A percentile compares a stretch with the other conserved stretches of the same genome.
Conservation (phyloP, 768 basidiomycete genomes). For the Auriscalpium microsporum region DNA sequence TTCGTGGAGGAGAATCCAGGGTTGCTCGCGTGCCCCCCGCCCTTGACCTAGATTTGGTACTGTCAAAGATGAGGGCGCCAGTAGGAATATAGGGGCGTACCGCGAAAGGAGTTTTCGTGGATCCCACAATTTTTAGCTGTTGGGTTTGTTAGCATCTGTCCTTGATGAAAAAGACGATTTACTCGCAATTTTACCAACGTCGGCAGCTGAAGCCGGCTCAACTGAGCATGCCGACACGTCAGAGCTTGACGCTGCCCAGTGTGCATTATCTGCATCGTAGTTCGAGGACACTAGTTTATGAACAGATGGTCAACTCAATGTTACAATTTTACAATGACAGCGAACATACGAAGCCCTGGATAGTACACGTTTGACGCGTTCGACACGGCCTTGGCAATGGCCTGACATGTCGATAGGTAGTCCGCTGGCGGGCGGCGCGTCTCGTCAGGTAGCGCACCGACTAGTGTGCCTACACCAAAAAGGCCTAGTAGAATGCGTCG, state of each 20-base stretch:
- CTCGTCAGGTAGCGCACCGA: too few relatives aligned
- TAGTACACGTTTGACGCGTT: too few relatives aligned
- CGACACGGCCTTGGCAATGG: too few relatives aligned
- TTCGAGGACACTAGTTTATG: not conserved
- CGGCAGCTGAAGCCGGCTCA: slow-evolving; percentile 14
- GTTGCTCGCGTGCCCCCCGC: slow-evolving; percentile 19
- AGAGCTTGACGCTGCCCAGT: slow-evolving; percentile 7
- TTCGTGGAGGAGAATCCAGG: slow-evolving; percentile 19
- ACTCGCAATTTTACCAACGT: slow-evolving; percentile 12
- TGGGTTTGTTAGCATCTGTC: not conserved
- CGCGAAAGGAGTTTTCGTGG: slow-evolving; percentile 9
- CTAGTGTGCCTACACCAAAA: too few relatives aligned
- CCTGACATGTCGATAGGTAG: not conserved
- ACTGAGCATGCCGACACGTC: slow-evolving; percentile 13
- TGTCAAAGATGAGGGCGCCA: not conserved
- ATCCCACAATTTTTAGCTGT: slow-evolving; percentile 4
- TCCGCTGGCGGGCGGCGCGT: too few relatives aligned
- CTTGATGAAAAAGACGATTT: not conserved
- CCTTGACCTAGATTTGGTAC: slow-evolving; percentile 11
- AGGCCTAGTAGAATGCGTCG: too few relatives aligned
- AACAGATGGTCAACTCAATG: too few relatives aligned
- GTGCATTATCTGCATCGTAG: slow-evolving; percentile 6
- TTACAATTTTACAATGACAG: too few relatives aligned
- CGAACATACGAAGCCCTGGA: too few relatives aligned
- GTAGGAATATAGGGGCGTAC: not conserved